A percentile compares a stretch with the other conserved stretches of the same genome.
Evolutionary conservation across 257 asterid species (phyloP).

Genomic region (Henckelia pumila): DNA sequence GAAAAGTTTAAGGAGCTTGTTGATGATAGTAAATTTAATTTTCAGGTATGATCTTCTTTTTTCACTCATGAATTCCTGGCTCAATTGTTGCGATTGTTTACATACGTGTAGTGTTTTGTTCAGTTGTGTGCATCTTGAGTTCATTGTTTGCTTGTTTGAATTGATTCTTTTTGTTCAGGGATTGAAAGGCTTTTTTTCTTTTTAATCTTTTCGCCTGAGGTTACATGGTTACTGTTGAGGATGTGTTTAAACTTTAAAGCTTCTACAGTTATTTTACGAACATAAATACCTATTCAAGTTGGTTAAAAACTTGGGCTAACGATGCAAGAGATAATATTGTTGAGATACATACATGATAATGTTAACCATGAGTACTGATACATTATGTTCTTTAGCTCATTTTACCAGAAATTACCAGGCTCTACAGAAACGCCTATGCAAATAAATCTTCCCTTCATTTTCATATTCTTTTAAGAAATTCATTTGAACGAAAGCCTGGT

Average conservation of each 20-base stretch:
- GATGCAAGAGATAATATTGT: conserved; percentile 17
- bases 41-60: conserved; percentile 55
- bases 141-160: conserved; percentile 10
- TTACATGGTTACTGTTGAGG: conserved; percentile 9
- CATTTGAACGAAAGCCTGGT: conserved; percentile 12
- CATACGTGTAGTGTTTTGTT: not conserved
- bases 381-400: conserved; percentile 13
- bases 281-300: no score
- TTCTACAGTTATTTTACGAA: no score
- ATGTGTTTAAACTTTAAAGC: no score
- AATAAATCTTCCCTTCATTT: conserved; percentile 13
- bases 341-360: conserved; percentile 17
- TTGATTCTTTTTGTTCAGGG: conserved; percentile 4
- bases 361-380: conserved; percentile 13
- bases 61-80: conserved; percentile 9
- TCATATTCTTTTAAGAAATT: conserved; percentile 18
- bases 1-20: conserved; percentile 79
- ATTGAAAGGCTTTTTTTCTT: conserved; percentile 9
- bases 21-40: conserved; percentile 66
- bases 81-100: conserved; percentile 11
- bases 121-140: not conserved
- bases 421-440: conserved; percentile 19
- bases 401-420: conserved; percentile 11
- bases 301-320: conserved; percentile 12
- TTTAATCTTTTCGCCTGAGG: not conserved